A percentile compares a stretch with the other conserved stretches of the same genome.
phyloP scores from a whole-genome alignment of 164 flowering plant species.

The Sedum album region DNA sequence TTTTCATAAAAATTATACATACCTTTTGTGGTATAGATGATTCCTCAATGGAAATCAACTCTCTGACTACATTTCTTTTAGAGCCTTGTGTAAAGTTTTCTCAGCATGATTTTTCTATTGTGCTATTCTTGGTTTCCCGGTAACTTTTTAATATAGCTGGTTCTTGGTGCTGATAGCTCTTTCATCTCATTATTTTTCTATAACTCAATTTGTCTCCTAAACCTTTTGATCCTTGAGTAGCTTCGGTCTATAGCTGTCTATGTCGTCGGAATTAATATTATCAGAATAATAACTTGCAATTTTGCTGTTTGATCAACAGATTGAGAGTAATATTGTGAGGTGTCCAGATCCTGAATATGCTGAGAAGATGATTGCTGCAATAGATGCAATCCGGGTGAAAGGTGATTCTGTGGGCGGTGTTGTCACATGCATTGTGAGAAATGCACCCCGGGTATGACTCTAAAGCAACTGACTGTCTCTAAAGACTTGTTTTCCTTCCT shows the following conservation, averaged over 20 bases:
- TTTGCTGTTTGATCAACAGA: constrained; percentile 29
- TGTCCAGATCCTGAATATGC: constrained; percentile 97
- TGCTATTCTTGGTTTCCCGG: not conserved
- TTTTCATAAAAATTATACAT: not conserved
- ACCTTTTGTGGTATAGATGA: not conserved
- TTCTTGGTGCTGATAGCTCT: constrained; percentile 1
- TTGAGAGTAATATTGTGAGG: constrained; percentile 87
- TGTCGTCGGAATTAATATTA: no score
- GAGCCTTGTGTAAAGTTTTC: not conserved
- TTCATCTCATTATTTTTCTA: no score
- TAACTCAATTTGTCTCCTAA: no score
- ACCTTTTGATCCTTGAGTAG: no score
- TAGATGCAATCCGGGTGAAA: constrained; percentile 72
- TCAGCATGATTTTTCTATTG: not conserved
- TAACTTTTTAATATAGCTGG: not conserved
- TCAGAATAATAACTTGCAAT: not conserved
- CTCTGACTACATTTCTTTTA: not conserved
- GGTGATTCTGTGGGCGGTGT: constrained; percentile 99
- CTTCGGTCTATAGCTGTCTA: no score
- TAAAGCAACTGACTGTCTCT: not conserved
- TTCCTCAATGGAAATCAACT: not conserved
- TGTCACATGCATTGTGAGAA: constrained; percentile 88
- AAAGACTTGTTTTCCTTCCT: not conserved
- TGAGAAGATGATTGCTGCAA: constrained; percentile 91
- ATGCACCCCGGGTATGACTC: constrained; percentile 74